Evolutionary conservation across 139 green algal species (phyloP), one percentile per base, ranked within the genome.

Genomic region (Haematococcus sp.): DNA sequence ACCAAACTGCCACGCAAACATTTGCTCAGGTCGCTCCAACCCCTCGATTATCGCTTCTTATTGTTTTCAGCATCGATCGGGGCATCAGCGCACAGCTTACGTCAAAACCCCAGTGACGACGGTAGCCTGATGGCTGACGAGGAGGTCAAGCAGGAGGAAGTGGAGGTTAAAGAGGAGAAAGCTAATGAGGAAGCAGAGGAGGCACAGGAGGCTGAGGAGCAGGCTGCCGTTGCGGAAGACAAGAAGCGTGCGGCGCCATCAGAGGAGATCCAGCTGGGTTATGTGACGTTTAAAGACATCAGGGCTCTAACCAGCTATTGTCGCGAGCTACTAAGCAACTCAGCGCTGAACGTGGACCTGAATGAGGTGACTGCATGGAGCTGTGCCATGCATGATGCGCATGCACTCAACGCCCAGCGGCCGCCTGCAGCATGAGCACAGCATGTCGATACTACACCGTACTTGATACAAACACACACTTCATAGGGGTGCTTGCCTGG

Each of bases 351-450:
- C 44, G 75, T 84, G 61, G 80, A 85, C 59, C 61, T 93, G 11
- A 93, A 93, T 69, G 89, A 93, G 76, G 86, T 91, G 64, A 65
- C 9, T 65, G 58, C 17, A 65, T 33, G 58, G 58, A 23, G n/a
- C n/a, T n/a, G n/a, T n/a, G n/a, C n/a, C 58, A 66, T 40, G 28
- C 11, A 49, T 49, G 40, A 11, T 49, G 40, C 11, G 40, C 40
- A 49, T 49, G 40, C 40, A 19, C 40, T 49, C 55, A 63, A 32
- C 0, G 71, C 51, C 17, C 32, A 2, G 13, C n/a, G 25, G 27
- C 51, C 4, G 51, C 63, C 0, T 44, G 11, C 7, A 68, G 2
- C 23, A 44, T 4, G 7, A 22, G 49, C 31, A n/a, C 17, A 19
- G 23, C 55, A 55, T 27, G 13, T 20, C 7, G 17, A 34, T 1